Conservation (phyloP, 257 asterid genomes). For the Cinchona pubescens region DNA sequence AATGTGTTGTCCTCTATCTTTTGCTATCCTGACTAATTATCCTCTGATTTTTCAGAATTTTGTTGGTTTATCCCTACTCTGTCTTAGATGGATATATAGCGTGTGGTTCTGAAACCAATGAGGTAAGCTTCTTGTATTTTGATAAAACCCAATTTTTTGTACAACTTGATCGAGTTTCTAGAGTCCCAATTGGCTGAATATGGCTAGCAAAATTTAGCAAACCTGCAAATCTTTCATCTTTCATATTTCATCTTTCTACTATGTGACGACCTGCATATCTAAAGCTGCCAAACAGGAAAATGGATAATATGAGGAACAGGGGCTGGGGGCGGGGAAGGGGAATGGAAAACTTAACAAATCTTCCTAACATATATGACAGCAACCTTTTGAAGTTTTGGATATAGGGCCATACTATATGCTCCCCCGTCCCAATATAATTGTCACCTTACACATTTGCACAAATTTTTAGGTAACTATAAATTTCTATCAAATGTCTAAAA, state of each 20-base stretch:
- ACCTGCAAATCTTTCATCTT: background rate
- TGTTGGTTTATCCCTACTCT: slow-evolving; percentile 83
- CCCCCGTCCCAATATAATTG: too few species aligned
- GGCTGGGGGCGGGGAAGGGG: background rate
- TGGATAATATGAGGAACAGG: background rate
- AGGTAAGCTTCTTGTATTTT: slow-evolving; percentile 36
- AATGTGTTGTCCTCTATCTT: too few species aligned
- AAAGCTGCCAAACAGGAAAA: background rate
- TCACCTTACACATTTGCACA: too few species aligned
- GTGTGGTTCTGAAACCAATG: slow-evolving; percentile 95
- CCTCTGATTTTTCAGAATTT: slow-evolving; percentile 59
- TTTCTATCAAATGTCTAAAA: too few species aligned
- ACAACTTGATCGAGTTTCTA: background rate
- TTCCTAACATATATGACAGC: background rate
- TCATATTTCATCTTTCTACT: too few species aligned
- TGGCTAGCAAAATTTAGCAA: background rate
- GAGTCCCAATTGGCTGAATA: background rate
- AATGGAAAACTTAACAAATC: background rate
- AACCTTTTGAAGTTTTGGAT: background rate
- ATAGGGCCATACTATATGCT: too few species aligned
- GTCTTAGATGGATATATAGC: slow-evolving; percentile 82
- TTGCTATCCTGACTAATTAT: slow-evolving; percentile 15
- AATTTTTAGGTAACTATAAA: too few species aligned
- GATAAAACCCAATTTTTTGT: background rate
- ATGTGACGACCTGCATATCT: background rate